Conservation (phyloP, 345 rosid species). For the Aegle marmelos region DNA sequence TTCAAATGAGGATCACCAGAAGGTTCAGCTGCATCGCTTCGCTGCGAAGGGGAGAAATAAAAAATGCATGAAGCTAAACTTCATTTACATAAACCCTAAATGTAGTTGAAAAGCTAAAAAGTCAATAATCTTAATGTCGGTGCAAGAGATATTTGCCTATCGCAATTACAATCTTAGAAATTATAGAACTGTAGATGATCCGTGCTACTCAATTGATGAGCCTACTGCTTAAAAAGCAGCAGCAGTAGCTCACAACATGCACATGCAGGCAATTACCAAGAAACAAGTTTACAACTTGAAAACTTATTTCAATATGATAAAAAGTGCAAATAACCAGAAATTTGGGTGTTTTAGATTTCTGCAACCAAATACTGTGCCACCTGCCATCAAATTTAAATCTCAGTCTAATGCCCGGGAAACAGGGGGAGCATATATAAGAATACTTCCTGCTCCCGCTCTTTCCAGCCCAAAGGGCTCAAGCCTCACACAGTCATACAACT, state of each 20-base stretch:
- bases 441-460: not conserved
- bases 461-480: not conserved
- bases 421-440: not conserved
- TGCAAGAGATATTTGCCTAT: not conserved
- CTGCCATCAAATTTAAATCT: not conserved
- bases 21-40: conserved; percentile 27
- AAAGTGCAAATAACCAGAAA: not conserved
- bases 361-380: not conserved
- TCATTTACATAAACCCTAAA: not conserved
- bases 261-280: not conserved
- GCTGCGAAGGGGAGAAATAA: conserved; percentile 17
- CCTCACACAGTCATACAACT: too few species aligned
- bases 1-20: conserved; percentile 18
- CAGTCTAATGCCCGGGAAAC: not conserved
- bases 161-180: not conserved
- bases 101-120: not conserved
- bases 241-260: not conserved
- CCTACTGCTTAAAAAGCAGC: not conserved
- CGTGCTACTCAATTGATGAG: not conserved
- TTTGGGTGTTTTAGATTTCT: not conserved
- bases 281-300: not conserved
- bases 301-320: not conserved
- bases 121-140: not conserved
- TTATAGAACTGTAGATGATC: not conserved
- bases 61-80: not conserved